A percentile compares a stretch with the other conserved stretches of the same genome.
phyloP scores from a whole-genome alignment of 2,329 filamentous ascomycete genomes.

The Xylaria sp. region DNA sequence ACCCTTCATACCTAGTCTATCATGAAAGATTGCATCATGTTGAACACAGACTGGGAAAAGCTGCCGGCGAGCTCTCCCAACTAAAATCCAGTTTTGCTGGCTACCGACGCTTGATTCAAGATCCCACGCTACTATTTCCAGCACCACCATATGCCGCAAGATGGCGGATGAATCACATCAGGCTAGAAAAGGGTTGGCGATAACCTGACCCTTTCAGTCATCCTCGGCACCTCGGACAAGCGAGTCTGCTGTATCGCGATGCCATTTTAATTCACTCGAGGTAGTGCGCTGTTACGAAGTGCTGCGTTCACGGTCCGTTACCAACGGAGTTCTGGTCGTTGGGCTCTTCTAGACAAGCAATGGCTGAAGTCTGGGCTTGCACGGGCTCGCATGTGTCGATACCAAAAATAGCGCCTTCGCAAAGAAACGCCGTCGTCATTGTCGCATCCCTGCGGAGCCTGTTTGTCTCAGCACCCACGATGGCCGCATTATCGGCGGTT shows the following conservation, averaged over 20 bases:
- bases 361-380: conserved; percentile 31
- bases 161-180: conserved; percentile 28
- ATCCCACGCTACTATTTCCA: conserved; percentile 25
- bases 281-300: conserved; percentile 1
- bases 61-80: conserved; percentile 11
- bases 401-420: conserved; percentile 30
- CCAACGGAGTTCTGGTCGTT: conserved; percentile 15
- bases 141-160: conserved; percentile 21
- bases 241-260: conserved; percentile 17
- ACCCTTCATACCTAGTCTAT: not conserved
- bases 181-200: conserved; percentile 16
- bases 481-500: conserved; percentile 31
- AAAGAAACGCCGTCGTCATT: conserved; percentile 23
- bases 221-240: conserved; percentile 22
- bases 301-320: conserved; percentile 17
- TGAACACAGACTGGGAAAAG: not conserved
- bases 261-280: conserved; percentile 5
- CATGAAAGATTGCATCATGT: conserved; percentile 16
- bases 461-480: conserved; percentile 17
- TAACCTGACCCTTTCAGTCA: conserved; percentile 14
- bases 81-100: conserved; percentile 10
- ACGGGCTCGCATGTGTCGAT: conserved; percentile 20
- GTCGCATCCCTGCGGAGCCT: conserved; percentile 18
- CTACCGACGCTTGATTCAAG: conserved; percentile 4
- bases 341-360: conserved; percentile 33